Evolutionary conservation across 306 rosid genomes (phyloP), one percentile per base, ranked within the genome.

Genomic region (Spatholobus suberectus): DNA sequence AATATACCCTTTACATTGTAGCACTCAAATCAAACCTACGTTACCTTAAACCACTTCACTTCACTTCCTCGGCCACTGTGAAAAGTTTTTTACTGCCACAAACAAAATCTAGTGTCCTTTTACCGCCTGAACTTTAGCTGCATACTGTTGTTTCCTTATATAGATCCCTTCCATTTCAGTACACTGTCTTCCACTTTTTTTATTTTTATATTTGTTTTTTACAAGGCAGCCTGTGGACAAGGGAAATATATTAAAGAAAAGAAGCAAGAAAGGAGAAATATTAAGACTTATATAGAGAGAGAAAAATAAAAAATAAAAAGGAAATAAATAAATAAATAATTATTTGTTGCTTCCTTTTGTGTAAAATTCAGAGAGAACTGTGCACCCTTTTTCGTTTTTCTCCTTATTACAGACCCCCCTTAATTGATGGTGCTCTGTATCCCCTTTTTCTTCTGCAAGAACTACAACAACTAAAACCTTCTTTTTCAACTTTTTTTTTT

Each of bases 391-490:
- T 77, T 57, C 49, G 55, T 74, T 81, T 71, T 69, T 75, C 62
- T 74, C 68, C 78, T 83, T 71, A 78, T 86, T 84, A 83, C 94
- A 88, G 73, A 59, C 41, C 58, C 79, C 73, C 71, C 86, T 90
- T 89, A 83, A 82, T 83, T 85, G 93, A 86, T 79, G 92, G 77
- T 85, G 86, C 84, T 85, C 80, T 85, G 89, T 88, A 80, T 83
- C 87, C 57, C 83, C 87, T 85, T 90, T 91, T 88, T 84, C 90
- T 78, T 85, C 92, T 85, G 89, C 95, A 79, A 76, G 82, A 82
- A 66, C 89, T 79, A 73, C 82, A 84, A 69, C 94, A 77, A 81
- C 92, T 86, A 79, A n/a, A 85, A 86, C 82, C 94, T 86, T 84
- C 81, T 87, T 86, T 87, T 91, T 46, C 88, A 76, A 81, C 78